Conservation (phyloP, 306 rosid genomes). For the Malus sylvestris region DNA sequence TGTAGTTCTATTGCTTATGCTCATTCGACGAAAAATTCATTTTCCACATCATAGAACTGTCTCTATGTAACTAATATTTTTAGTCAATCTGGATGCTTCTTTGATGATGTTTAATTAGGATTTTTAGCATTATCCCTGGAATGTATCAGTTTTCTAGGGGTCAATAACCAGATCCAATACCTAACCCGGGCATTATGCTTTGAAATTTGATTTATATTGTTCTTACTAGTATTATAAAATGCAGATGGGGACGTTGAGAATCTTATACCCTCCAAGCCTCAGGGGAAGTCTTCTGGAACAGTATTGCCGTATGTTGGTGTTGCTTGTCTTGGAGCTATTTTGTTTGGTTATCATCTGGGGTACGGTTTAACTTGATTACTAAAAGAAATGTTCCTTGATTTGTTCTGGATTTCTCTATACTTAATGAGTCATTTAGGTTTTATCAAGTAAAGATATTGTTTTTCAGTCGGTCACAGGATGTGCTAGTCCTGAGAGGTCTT, state of each 20-base stretch:
- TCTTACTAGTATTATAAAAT: conserved; percentile 17
- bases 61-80: not conserved
- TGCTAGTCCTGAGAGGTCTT: not conserved
- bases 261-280: conserved; percentile 37
- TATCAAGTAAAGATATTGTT: not conserved
- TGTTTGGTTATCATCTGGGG: conserved; percentile 99
- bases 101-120: not conserved
- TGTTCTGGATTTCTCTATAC: not conserved
- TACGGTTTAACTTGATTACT: conserved; percentile 19
- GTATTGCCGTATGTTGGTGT: conserved; percentile 88
- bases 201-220: conserved; percentile 1
- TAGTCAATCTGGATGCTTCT: not conserved
- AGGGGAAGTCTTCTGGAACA: conserved; percentile 64
- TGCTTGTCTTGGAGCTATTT: conserved; percentile 91
- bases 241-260: conserved; percentile 75
- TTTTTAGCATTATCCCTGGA: not conserved
- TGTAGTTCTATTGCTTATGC: not conserved
- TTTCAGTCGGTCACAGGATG: not conserved
- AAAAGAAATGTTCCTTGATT: conserved; percentile 11
- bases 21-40: not conserved
- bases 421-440: not conserved
- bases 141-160: not conserved
- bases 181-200: not conserved
- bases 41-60: not conserved
- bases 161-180: not conserved